Evolutionary conservation across 352 stramenopile genomes (phyloP), one percentile per base, ranked within the genome.

Genomic region (Phytophthora rubi): DNA sequence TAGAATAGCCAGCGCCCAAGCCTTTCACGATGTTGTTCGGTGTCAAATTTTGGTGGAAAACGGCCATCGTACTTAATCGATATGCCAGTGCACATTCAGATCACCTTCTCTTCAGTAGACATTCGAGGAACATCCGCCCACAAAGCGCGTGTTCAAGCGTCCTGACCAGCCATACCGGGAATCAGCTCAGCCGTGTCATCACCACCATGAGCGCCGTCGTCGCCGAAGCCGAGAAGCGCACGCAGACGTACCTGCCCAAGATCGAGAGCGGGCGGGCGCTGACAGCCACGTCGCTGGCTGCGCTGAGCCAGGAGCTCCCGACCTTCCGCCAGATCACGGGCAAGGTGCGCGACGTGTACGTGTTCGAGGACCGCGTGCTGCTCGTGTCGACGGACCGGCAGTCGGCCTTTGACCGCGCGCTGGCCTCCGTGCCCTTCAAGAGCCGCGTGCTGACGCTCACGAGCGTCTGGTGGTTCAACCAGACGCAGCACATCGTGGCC

Each of bases 321-420:
- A 56, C 71, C 16, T 89, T 89, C 73, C 59, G 65, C 33, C 85
- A 93, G 73, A 81, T 91, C 65, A 82, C 80, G 30, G 88, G 88
- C 71, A 95, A 98, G 59, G 95, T 99, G 28, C 89, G 95, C 66
- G 95, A 99, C 72, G 81, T 97, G 44, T 99, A 98, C 83, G 79
- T 94, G 61, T 92, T 93, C 49, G 78, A 75, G 7, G 75, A 94
- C 73, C 75, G 86, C 35, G 90, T 99, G 56, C 82, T 99, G 57
- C 89, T 99, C 48, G 89, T 99, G 37, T 99, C 98, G n/a, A 99
- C 97, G 39, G 98, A 99, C 85, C 91, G 98, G 35, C 97, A 99
- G 82, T 99, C 93, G 52, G 98, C 97, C 7, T 99, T 99, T 80
- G 98, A 99, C 88, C 94, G 98, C 26, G 85, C 94, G 51, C 88